Evolutionary conservation across 441 rosid species (phyloP).

Genomic region (Pelargonium exstipulatum): DNA sequence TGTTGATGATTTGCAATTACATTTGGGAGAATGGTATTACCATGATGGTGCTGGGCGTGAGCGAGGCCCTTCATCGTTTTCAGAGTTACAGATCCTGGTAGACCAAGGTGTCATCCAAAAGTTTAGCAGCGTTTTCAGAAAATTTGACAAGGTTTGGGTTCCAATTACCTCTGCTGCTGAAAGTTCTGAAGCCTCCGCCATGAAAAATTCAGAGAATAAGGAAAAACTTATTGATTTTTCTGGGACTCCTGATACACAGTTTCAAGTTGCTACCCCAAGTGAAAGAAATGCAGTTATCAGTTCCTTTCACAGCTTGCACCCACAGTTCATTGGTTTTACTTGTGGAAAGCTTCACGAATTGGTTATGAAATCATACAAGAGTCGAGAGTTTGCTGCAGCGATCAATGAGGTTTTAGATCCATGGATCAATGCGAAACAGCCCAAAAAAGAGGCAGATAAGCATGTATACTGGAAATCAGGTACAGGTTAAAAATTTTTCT

Average conservation of each 20-base stretch:
- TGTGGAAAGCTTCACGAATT: conserved; percentile 92
- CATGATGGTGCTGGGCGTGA: conserved; percentile 94
- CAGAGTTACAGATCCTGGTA: conserved; percentile 66
- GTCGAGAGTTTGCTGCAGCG: conserved; percentile 95
- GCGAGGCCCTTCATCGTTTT: conserved; percentile 72
- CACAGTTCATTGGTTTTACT: conserved; percentile 91
- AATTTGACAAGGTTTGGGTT: conserved; percentile 86
- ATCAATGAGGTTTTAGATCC: conserved; percentile 96
- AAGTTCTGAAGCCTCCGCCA: conserved; percentile 39
- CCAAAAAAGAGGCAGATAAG: conserved; percentile 82
- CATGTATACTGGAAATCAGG: conserved; percentile 78
- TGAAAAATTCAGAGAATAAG: conserved; percentile 30
- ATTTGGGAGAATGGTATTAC: conserved; percentile 94
- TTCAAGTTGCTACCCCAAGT: conserved; percentile 27
- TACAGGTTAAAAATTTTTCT: no score
- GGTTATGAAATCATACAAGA: conserved; percentile 95
- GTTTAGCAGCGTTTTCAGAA: conserved; percentile 81
- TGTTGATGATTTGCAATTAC: conserved; percentile 69
- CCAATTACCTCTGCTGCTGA: conserved; percentile 50
- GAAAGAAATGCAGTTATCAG: conserved; percentile 28
- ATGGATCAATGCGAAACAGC: conserved; percentile 92
- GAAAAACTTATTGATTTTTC: conserved; percentile 37
- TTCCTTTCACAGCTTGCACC: conserved; percentile 65
- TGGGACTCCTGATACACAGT: conserved; percentile 30
- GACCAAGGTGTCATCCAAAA: conserved; percentile 62